Evolutionary conservation across 805 yeast species (phyloP).

Genomic region (Pichia nakasei): DNA sequence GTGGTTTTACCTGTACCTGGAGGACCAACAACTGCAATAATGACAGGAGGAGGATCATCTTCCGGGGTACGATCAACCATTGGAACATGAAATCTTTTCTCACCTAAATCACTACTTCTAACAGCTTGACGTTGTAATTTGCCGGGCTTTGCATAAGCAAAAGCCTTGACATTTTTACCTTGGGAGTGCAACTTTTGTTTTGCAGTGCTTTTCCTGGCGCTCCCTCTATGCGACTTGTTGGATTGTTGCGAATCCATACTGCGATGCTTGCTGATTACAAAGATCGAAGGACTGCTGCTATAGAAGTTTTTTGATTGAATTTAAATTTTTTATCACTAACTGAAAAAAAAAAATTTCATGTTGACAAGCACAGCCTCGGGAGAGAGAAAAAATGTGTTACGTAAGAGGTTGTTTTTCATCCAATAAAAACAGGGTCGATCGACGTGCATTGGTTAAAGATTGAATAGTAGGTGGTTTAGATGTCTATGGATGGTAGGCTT

Average conservation of each 20-base stretch:
- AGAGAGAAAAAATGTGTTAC: no score
- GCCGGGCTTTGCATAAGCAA: constrained; percentile 77
- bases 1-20: constrained; percentile 98
- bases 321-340: no score
- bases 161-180: constrained; percentile 79
- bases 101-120: constrained; percentile 75
- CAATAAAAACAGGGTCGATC: no score
- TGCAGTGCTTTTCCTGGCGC: constrained; percentile 43
- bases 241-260: constrained; percentile 20
- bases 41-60: constrained; percentile 94
- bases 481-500: no score
- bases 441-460: no score
- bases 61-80: constrained; percentile 97
- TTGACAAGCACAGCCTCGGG: no score
- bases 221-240: constrained; percentile 77
- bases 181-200: constrained; percentile 84
- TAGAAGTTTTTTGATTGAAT: background rate
- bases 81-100: constrained; percentile 86
- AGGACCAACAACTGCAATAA: constrained; percentile 96
- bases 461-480: no score
- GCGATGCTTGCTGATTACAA: no score
- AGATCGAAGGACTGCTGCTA: background rate
- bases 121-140: constrained; percentile 77
- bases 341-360: no score
- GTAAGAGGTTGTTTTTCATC: no score